Base-by-base conservation (phyloP, 2,329 filamentous ascomycete genomes). In the Venturia nashicola region DNA sequence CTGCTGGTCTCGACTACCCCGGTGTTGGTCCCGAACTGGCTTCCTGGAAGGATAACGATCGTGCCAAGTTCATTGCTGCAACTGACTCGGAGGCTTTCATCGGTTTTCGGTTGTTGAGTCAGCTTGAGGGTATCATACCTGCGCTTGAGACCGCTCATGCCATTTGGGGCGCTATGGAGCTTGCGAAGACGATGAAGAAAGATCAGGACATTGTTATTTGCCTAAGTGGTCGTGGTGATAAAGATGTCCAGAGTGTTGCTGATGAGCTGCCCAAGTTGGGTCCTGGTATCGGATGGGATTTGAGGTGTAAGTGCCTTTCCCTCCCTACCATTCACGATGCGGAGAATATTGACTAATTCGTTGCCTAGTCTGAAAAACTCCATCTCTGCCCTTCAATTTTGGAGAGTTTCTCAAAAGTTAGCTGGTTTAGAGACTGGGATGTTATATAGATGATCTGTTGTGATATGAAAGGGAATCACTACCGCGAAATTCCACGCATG, bases 171-270 rank as follows among this genome's bases (percentile, higher is more conserved):
- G 92, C 90, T 12, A 79, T 97, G 65, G 85, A 97, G 78, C 78
- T 97, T 65, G 93, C 93, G 66, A 97, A 96, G 85, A 90, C 87
- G 65, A 92, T 97, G 90, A 82, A 83, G 68, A 90, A 91, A 79
- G 91, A 84, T 62, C 79, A 97, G 77, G 91, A 97, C 72, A 79
- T 99, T 36, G 93, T 99, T 65, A 92, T 99, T 67, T 97, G 93
- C 77, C 76, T 99, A 44, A 95, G 89, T 72, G 94, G 94, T 9
- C 82, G 94, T 69, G 94, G 94, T 67, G 94, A 99, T 77, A 99
- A 99, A 85, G 94, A 99, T 73, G 94, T 99, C 65, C 92, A 99
- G 83, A 96, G 90, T 71, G 93, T 99, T 61, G 94, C 94, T 0
- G 94, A 99, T 72, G 91, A 96, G 77, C 78, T 99, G 72, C 93